These are phyloP conservation scores for Umbilicus rupestris DNA, from an alignment of 164 flowering plant species.

Conservation along the genomic window DNA sequence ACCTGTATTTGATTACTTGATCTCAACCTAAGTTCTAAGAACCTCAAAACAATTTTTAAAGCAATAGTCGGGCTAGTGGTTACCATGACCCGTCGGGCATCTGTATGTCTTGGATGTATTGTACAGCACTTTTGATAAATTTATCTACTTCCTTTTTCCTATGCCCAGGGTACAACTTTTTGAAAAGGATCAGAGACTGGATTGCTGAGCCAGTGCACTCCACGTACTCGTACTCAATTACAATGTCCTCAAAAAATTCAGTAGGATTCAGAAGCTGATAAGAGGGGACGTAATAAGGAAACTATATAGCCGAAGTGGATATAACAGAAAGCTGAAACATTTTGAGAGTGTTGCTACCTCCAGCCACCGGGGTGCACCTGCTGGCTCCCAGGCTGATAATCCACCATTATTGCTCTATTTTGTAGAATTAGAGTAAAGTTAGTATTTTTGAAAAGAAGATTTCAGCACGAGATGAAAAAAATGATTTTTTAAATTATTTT, in stretches of 20 bases:
- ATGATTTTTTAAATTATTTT: neutral
- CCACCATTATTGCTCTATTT: slow-evolving; percentile 7
- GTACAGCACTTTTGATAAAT: neutral
- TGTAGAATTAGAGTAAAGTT: neutral
- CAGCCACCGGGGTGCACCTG: slow-evolving; percentile 1
- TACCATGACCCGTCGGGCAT: slow-evolving; percentile 4
- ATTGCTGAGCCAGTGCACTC: neutral
- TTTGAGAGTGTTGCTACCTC: neutral
- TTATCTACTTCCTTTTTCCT: neutral
- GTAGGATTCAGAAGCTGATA: neutral
- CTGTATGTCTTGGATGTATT: slow-evolving; percentile 1
- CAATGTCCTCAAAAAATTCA: neutral
- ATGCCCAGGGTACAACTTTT: neutral
- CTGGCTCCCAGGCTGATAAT: slow-evolving; percentile 6
- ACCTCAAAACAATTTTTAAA: no score
- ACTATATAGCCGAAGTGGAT: neutral
- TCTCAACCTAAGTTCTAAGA: no score
- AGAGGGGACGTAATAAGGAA: neutral
- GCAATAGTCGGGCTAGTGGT: neutral
- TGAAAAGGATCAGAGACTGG: neutral
- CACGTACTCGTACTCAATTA: neutral
- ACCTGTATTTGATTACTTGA: neutral
- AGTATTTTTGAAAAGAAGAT: neutral
- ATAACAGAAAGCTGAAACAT: neutral
- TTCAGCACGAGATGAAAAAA: neutral